Base-by-base conservation (phyloP, 352 stramenopile genomes). In the Phytophthora parvispora region DNA sequence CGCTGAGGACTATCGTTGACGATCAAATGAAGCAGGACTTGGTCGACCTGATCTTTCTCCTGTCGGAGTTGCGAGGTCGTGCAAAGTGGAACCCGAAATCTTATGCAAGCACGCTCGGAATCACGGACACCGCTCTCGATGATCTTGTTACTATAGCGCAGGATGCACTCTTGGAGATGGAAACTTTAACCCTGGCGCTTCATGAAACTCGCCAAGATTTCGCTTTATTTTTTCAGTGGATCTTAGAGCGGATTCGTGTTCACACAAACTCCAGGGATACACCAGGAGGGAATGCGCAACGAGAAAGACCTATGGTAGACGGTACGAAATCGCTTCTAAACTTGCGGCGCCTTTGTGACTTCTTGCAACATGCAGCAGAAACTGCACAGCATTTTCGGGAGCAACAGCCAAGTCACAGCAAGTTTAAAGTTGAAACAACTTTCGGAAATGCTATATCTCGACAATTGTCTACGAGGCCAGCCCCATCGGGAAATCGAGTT, bases 121-220 rank as follows among this genome's bases (percentile, higher is more conserved):
- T 93, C 8, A 57, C 61, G 3, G 60, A 72, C 0, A 22, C 56
- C 6, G 53, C 72, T 4, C 70, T 94, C 3, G 76, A 89, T 45
- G 53, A 59, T 9, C 57, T 90, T 22, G 54, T 88, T 3, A 34
- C 67, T 6, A 57, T 57, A 22, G 61, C 62, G 1, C 69, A 86
- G 40, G 63, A 81, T 31, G n/a, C 81, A 28, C 47, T 92, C 10
- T 50, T 87, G 16, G 74, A 72, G 36, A 62, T 84, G 63, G 85
- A 94, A 38, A 29, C 52, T 10, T 72, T 93, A 12, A 69, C 67
- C 1, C 65, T 83, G 22, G 60, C 70, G 4, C 28, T 93, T 10
- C 61, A 91, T 16, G 82, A 91, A 58, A 91, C 83, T 48, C 65
- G 65, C 4, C 76, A 89, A 56, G 84, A 94, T 60, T 91, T 92